Conservation (phyloP, 345 rosid species). For the Physaria fendleri region DNA sequence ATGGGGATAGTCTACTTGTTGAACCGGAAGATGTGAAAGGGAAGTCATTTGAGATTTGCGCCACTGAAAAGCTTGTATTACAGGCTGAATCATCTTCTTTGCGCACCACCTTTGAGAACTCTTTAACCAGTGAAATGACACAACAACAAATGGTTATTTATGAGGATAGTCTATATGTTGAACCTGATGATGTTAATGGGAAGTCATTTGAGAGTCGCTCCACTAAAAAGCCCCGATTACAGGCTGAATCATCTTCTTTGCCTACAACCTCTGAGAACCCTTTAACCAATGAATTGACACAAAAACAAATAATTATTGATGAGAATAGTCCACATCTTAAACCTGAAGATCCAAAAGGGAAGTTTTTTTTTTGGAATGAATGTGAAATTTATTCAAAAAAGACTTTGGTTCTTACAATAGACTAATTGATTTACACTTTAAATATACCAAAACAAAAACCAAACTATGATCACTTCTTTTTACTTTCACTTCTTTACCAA, state of each 20-base stretch:
- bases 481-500: too few relatives aligned
- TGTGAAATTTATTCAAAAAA: too few relatives aligned
- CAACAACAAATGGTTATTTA: not conserved
- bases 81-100: slow-evolving; percentile 34
- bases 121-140: slow-evolving; percentile 29
- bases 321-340: not conserved
- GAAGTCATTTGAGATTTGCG: slow-evolving; percentile 43
- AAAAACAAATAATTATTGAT: not conserved
- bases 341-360: not conserved
- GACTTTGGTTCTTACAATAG: too few relatives aligned
- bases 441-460: too few relatives aligned
- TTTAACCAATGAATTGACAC: slow-evolving; percentile 28
- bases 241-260: slow-evolving; percentile 34
- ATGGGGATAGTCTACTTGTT: slow-evolving; percentile 20
- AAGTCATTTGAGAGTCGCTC: not conserved
- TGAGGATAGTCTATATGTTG: not conserved
- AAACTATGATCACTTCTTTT: too few relatives aligned
- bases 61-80: not conserved
- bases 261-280: slow-evolving; percentile 38
- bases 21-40: slow-evolving; percentile 41
- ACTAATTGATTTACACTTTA: too few relatives aligned
- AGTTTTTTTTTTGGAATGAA: too few relatives aligned
- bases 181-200: not conserved
- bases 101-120: slow-evolving; percentile 36
- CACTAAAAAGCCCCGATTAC: not conserved